These are phyloP conservation scores for Eucalyptus curtisii DNA, from an alignment of 345 rosid genomes.

Conservation along the genomic window DNA sequence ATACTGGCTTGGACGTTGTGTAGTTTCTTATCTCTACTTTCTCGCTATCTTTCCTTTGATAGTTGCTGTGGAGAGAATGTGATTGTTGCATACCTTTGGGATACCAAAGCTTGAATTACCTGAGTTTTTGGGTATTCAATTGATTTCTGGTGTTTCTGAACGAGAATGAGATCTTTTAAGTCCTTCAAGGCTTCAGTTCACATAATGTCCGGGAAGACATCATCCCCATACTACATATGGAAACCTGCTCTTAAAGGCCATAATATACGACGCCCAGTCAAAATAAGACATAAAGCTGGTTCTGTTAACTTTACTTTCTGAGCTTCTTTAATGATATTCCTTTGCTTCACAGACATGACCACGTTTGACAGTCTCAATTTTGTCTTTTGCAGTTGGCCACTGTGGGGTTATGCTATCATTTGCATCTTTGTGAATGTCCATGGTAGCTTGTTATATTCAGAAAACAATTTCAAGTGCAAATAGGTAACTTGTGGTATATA, in stretches of 20 bases:
- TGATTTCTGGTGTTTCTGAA: not conserved
- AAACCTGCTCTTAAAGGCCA: not conserved
- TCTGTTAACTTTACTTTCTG: not conserved
- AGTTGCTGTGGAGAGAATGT: not conserved
- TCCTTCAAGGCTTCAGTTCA: not conserved
- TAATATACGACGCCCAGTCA: not conserved
- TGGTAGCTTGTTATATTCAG: constrained; percentile 26
- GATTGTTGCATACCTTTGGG: not conserved
- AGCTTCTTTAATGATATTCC: not conserved
- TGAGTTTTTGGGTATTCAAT: not conserved
- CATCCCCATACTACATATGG: not conserved
- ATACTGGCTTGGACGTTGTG: not conserved
- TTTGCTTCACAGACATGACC: not conserved
- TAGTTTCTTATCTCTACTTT: not conserved
- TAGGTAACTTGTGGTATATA: not conserved
- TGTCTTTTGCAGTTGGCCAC: constrained; percentile 64
- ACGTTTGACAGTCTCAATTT: not conserved
- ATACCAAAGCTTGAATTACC: not conserved
- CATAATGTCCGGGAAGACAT: not conserved
- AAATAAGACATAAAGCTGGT: not conserved
- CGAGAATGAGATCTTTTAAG: not conserved
- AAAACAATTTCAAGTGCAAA: not conserved
- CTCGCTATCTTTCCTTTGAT: not conserved
- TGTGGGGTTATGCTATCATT: constrained; percentile 79
- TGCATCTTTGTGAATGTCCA: constrained; percentile 89